Evolutionary conservation across 441 rosid genomes (phyloP), one percentile per base, ranked within the genome.

Genomic region (Aleurites moluccanus): DNA sequence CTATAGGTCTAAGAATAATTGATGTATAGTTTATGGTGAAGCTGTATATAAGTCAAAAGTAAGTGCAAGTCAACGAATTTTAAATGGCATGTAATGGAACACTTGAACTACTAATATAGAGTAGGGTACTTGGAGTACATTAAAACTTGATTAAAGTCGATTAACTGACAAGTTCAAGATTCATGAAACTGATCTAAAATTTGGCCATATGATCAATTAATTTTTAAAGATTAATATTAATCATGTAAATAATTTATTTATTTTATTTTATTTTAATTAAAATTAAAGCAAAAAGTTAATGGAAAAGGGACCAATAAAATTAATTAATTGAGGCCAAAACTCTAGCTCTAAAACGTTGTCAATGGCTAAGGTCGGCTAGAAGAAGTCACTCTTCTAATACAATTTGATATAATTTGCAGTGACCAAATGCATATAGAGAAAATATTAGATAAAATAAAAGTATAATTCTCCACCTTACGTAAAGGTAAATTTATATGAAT

Each of bases 11-110:
- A 18, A 10, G 42, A 70, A 70, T 21, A 40, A n/a, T 55, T 21
- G 15, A 57, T 70, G 30, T 56, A 15, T 40, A 15, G 0, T 40
- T 56, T 38, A 59, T 2, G 7, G 1, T 44, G 3, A 50, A 30
- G n/a, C n/a, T n/a, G n/a, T 7, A 67, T 56, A 18, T 10, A 72
- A 61, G 67, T 60, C 67, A 28, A 49, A 10, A 61, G 57, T 7
- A 56, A 69, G 5, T 27, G 40, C 0, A 57, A 64, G 75, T 69
- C 81, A 73, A 69, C 67, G 60, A n/a, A 11, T 69, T 50, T 30
- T 30, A 28, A 50, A 50, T 25, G 9, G 27, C 27, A 38, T 44
- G 47, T 38, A 67, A 67, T 15, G n/a, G 42, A 59, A 35, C 73
- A 49, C 76, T 49, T 38, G 40, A 66, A 67, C 63, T 65, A 40